Evolutionary conservation across 257 asterid genomes (phyloP).

Genomic region (Solanum sitiens): DNA sequence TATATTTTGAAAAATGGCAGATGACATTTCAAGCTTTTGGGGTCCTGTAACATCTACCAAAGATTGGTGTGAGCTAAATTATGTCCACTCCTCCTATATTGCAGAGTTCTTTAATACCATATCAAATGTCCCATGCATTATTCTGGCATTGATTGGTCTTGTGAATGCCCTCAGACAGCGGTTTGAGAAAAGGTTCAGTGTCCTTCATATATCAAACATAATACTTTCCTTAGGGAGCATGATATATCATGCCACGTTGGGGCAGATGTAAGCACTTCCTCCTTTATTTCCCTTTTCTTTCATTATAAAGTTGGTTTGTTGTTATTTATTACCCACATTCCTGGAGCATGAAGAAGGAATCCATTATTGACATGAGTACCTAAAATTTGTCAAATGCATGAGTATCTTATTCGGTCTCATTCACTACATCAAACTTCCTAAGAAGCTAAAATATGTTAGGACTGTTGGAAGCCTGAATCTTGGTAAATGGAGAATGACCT

Average conservation of each 20-base stretch:
- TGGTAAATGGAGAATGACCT: background rate
- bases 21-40: conserved; percentile 14
- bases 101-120: conserved; percentile 91
- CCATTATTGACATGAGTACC: background rate
- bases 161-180: conserved; percentile 65
- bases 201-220: conserved; percentile 87
- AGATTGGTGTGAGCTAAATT: conserved; percentile 26
- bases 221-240: conserved; percentile 85
- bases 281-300: background rate
- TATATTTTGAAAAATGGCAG: conserved; percentile 6
- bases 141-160: conserved; percentile 77
- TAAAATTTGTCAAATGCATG: background rate
- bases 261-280: conserved; percentile 55
- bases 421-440: background rate
- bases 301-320: background rate
- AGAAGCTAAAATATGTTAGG: background rate
- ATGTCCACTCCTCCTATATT: conserved; percentile 47
- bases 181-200: conserved; percentile 82
- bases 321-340: background rate
- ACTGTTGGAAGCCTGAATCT: background rate
- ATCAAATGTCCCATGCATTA: conserved; percentile 68
- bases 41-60: conserved; percentile 22
- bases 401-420: background rate
- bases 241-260: conserved; percentile 81
- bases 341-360: background rate